Evolutionary conservation across 768 basidiomycete species (phyloP).

Genomic region (Mycena haematopus): DNA sequence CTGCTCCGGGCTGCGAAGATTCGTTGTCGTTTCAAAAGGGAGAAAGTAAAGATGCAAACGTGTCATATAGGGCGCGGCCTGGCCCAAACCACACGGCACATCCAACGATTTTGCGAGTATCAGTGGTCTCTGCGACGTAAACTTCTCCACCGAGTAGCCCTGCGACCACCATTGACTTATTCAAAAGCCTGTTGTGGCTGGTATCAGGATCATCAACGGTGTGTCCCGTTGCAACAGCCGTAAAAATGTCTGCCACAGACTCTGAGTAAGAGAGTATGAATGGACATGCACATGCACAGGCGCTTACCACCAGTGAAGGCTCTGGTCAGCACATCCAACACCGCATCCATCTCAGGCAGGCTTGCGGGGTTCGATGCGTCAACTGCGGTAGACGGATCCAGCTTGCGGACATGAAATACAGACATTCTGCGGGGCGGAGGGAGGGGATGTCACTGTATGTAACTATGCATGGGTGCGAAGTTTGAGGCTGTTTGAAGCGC

Average conservation of each 20-base stretch:
- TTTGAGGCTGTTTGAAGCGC: too few species aligned
- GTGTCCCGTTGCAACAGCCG: conserved; percentile 7
- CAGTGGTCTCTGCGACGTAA: conserved; percentile 17
- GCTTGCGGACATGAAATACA: conserved; percentile 8
- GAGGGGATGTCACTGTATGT: too few species aligned
- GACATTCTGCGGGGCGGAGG: neutral
- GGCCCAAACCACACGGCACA: conserved; percentile 26
- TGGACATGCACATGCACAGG: neutral
- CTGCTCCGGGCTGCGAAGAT: conserved; percentile 4
- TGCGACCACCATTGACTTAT: conserved; percentile 5
- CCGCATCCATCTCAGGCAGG: conserved; percentile 16
- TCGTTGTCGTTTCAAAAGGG: neutral
- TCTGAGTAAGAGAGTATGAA: neutral
- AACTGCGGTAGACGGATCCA: conserved; percentile 14
- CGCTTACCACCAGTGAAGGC: conserved; percentile 19
- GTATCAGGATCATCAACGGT: neutral
- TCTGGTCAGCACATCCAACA: neutral
- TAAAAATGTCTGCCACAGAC: conserved; percentile 11
- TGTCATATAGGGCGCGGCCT: conserved; percentile 19
- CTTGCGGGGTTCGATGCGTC: conserved; percentile 5
- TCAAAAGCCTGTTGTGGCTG: neutral
- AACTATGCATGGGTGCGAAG: too few species aligned
- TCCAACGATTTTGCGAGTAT: conserved; percentile 9
- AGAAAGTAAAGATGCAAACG: neutral
- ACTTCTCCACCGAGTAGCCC: conserved; percentile 23